These are phyloP conservation scores for Penicilliopsis zonata DNA, from an alignment of 495 filamentous ascomycete genomes.

Conservation along the genomic window DNA sequence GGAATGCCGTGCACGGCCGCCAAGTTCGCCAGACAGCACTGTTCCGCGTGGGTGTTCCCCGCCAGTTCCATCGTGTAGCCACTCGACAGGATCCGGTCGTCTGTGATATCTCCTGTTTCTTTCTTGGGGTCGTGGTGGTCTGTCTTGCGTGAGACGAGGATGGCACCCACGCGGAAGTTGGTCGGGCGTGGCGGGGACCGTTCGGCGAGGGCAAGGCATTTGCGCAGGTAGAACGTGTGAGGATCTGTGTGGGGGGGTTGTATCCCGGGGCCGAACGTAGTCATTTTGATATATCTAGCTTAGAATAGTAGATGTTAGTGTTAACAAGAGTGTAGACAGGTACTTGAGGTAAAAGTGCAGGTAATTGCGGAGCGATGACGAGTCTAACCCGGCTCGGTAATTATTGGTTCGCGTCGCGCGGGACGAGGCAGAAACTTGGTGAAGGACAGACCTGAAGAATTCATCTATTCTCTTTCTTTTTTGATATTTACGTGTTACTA, in stretches of 20 bases:
- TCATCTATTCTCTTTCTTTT: not conserved
- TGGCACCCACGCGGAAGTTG: conserved; percentile 86
- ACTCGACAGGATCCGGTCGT: conserved; percentile 56
- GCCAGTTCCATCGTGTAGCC: conserved; percentile 85
- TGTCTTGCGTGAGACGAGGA: conserved; percentile 49
- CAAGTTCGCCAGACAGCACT: conserved; percentile 76
- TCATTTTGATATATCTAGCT: not conserved
- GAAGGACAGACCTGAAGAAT: too few relatives aligned
- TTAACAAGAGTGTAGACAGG: too few relatives aligned
- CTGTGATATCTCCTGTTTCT: conserved; percentile 16
- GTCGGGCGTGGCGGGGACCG: conserved; percentile 74
- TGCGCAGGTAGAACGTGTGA: conserved; percentile 56
- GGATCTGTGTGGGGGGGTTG: conserved; percentile 10
- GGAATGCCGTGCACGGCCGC: conserved; percentile 35
- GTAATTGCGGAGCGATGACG: too few relatives aligned
- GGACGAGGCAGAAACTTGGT: too few relatives aligned
- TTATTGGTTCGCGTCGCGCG: too few relatives aligned
- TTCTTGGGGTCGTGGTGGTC: conserved; percentile 12
- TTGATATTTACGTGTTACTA: not conserved
- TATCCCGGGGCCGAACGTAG: not conserved
- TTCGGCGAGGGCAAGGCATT: conserved; percentile 61
- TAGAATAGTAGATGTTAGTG: not conserved
- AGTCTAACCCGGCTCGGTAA: too few relatives aligned
- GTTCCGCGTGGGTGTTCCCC: conserved; percentile 94
- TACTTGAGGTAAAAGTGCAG: too few relatives aligned